Conservation (phyloP, 805 yeast species). For the Ogataea wickerhamii region DNA sequence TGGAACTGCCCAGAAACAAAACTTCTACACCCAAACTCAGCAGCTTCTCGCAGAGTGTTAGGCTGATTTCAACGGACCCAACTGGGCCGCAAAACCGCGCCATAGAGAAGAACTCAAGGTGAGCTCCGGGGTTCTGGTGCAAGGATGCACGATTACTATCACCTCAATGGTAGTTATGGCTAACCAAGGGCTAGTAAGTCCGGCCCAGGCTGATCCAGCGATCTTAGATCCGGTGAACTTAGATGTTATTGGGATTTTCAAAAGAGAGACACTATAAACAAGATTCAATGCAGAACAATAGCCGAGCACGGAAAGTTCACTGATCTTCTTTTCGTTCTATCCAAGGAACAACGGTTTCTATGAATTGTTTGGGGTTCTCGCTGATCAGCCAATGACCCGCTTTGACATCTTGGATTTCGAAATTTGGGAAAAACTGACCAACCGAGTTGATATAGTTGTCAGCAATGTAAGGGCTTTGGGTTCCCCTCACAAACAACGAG, state of each 20-base stretch:
- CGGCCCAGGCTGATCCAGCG: too few relatives aligned
- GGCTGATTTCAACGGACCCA: neutral
- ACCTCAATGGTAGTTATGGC: too few relatives aligned
- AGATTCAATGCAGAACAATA: too few relatives aligned
- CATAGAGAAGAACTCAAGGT: neutral
- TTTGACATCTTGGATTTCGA: slow-evolving; percentile 68
- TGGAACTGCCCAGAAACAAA: too few relatives aligned
- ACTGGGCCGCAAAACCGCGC: slow-evolving; percentile 5
- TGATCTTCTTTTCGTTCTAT: slow-evolving; percentile 40
- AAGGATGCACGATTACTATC: too few relatives aligned
- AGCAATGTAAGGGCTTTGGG: slow-evolving; percentile 69
- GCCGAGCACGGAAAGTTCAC: too few relatives aligned
- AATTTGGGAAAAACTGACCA: slow-evolving; percentile 74
- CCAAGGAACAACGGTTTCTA: slow-evolving; percentile 58
- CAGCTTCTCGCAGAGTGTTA: too few relatives aligned
- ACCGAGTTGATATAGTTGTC: slow-evolving; percentile 76
- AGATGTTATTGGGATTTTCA: too few relatives aligned
- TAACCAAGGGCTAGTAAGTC: too few relatives aligned
- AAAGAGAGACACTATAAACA: too few relatives aligned
- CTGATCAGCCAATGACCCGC: slow-evolving; percentile 93
- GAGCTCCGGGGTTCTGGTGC: slow-evolving; percentile 1
- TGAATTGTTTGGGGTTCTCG: slow-evolving; percentile 78
- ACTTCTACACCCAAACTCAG: too few relatives aligned
- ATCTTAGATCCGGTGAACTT: too few relatives aligned
- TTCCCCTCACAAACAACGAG: slow-evolving; percentile 74